phyloP scores from a whole-genome alignment of 2,329 filamentous ascomycete species.

The Trichoderma koningii region DNA sequence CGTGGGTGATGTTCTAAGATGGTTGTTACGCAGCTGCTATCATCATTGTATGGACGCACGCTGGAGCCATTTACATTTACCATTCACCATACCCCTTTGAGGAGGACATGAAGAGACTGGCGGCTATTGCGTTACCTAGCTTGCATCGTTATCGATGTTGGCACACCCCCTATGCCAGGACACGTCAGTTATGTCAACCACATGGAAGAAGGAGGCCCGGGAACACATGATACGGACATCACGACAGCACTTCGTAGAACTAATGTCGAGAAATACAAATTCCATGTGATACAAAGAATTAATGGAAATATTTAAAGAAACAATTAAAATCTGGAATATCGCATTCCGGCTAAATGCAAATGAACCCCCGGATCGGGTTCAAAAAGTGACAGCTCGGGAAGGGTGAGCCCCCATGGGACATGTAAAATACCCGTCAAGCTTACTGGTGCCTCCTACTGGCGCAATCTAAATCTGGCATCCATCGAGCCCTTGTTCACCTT shows the following conservation, averaged over 20 bases:
- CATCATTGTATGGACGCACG: background rate
- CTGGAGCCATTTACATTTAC: too few relatives aligned
- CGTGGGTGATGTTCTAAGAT: background rate
- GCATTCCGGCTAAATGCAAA: conserved; percentile 19
- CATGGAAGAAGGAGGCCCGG: background rate
- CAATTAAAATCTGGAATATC: background rate
- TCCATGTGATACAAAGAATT: background rate
- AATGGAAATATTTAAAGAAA: background rate
- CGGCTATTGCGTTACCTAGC: background rate
- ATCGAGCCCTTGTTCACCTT: background rate
- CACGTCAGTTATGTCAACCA: too few relatives aligned
- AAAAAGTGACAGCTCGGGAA: conserved; percentile 18
- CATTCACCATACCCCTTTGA: background rate
- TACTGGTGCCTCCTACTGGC: conserved; percentile 2
- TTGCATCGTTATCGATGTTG: background rate
- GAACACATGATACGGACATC: background rate
- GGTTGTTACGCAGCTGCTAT: background rate
- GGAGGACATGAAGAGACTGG: background rate
- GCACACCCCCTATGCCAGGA: too few relatives aligned
- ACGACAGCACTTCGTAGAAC: too few relatives aligned
- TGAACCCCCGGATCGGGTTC: conserved; percentile 5
- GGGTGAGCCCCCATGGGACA: background rate
- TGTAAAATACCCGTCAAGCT: background rate
- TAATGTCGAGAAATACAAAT: too few relatives aligned
- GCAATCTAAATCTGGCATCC: conserved; percentile 26